Evolutionary conservation across 1,284 basidiomycete species (phyloP), one percentile per base, ranked within the genome.

Genomic region (Malassezia furfur): DNA sequence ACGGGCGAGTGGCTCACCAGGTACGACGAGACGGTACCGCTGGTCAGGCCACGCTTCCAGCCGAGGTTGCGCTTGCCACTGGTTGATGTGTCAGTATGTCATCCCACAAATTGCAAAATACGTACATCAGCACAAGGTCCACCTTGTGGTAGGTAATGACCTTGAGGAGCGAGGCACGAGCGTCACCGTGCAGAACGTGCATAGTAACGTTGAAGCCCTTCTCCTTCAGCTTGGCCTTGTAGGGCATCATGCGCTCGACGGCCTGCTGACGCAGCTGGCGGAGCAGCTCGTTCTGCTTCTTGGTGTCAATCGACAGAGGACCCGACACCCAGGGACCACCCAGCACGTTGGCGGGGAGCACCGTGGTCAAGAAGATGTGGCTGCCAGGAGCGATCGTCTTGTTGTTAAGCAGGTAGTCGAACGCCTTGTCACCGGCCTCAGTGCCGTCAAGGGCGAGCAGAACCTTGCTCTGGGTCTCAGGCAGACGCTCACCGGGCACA

Each of bases 361-460:
- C 67, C 17, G 70, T 69, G 53, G 61, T 40, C 44, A 57, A 56
- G 62, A 72, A 70, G 14, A 72, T 61, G 44, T 72, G 70, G 52
- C 59, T 60, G 44, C 63, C 57, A 10, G 57, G 59, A 4, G 35
- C 32, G 15, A 71, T 54, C 1, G 65, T 51, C 44, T 64, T 65
- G 59, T 61, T 67, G 28, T 62, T 57, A 30, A 71, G 54, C 5
- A 70, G 47, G 47, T 67, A 71, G 41, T 63, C 61, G 60, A 65
- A 70, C 10, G 67, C 67, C 44, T 67, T 66, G 48, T 70, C 70
- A 22, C 69, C 68, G 9, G 69, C 66, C 38, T 73, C 71, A 28
- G 68, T 67, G 25, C 68, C 69, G 38, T 73, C 71, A 28, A 72
- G 62, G 9, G 69, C 71, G 32, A 72, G 54, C 8, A 71, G 60